phyloP scores from a whole-genome alignment of 208 protist species.

The Crithidia expoeki region DNA sequence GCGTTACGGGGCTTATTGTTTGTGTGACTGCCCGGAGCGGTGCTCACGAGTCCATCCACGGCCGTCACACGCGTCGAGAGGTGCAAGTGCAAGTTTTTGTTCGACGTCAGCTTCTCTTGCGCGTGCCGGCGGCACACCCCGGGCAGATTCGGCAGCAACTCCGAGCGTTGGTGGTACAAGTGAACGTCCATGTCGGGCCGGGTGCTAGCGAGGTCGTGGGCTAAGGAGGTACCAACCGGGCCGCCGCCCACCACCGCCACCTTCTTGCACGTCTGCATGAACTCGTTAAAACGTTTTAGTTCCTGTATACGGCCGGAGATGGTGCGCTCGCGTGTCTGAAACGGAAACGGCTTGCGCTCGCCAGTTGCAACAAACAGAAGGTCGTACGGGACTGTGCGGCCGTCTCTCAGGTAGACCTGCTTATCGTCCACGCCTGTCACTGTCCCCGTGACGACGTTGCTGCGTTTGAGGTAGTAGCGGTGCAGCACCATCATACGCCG shows the following conservation, averaged over 20 bases:
- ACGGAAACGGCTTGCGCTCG: constrained; percentile 83
- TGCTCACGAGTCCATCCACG: constrained; percentile 28
- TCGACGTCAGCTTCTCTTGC: constrained; percentile 48
- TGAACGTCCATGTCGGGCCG: constrained; percentile 75
- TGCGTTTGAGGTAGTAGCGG: constrained; percentile 85
- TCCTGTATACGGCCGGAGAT: constrained; percentile 78
- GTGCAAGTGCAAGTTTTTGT: constrained; percentile 59
- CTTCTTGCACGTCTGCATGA: constrained; percentile 71
- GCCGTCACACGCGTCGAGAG: constrained; percentile 61
- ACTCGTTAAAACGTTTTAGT: constrained; percentile 76
- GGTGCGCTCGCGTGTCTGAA: constrained; percentile 67
- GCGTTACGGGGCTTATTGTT: neutral
- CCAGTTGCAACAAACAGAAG: constrained; percentile 79
- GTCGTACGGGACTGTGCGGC: constrained; percentile 76
- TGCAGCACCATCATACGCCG: constrained; percentile 81
- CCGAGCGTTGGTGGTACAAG: constrained; percentile 66
- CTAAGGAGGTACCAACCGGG: constrained; percentile 74
- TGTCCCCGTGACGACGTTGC: constrained; percentile 85
- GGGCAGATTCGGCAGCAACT: constrained; percentile 71
- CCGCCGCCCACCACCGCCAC: constrained; percentile 87
- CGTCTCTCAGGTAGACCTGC: constrained; percentile 69
- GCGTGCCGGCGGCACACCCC: constrained; percentile 68
- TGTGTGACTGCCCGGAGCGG: neutral
- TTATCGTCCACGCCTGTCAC: constrained; percentile 73
- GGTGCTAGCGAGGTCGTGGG: constrained; percentile 59